Conservation (phyloP, 345 rosid species). For the Durio zibethinus region DNA sequence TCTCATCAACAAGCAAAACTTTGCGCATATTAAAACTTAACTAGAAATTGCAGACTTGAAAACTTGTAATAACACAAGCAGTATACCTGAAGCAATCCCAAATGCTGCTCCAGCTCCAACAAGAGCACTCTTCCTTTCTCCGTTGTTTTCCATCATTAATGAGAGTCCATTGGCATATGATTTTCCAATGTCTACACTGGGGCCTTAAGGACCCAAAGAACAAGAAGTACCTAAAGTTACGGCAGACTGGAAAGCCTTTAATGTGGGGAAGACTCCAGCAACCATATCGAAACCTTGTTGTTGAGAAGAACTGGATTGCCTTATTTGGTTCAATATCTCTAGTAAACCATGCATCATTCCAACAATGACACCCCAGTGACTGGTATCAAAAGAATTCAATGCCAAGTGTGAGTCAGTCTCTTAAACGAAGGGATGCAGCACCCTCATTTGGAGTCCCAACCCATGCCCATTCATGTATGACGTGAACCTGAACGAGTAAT, state of each 20-base stretch:
- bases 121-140: constrained; percentile 93
- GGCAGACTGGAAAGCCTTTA: constrained; percentile 95
- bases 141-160: constrained; percentile 90
- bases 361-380: constrained; percentile 93
- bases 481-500: constrained; percentile 57
- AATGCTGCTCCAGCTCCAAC: constrained; percentile 98
- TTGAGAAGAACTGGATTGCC: constrained; percentile 63
- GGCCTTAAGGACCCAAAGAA: constrained; percentile 97
- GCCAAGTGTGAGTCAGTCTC: constrained; percentile 91
- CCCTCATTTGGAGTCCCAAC: constrained; percentile 97
- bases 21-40: not conserved
- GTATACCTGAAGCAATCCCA: constrained; percentile 92
- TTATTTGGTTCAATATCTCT: constrained; percentile 85
- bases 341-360: constrained; percentile 98
- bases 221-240: constrained; percentile 94
- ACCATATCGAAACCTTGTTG: constrained; percentile 77
- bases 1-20: not conserved
- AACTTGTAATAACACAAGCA: not conserved
- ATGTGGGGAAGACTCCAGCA: constrained; percentile 75
- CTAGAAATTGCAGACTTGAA: not conserved
- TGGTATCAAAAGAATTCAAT: constrained; percentile 85
- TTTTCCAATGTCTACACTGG: constrained; percentile 96
- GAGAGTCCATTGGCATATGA: constrained; percentile 92
- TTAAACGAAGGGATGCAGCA: constrained; percentile 93
- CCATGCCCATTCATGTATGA: constrained; percentile 98